Evolutionary conservation across 176 grass and related monocot species (phyloP), one percentile per base, ranked within the genome.

Genomic region (Musa acuminata): DNA sequence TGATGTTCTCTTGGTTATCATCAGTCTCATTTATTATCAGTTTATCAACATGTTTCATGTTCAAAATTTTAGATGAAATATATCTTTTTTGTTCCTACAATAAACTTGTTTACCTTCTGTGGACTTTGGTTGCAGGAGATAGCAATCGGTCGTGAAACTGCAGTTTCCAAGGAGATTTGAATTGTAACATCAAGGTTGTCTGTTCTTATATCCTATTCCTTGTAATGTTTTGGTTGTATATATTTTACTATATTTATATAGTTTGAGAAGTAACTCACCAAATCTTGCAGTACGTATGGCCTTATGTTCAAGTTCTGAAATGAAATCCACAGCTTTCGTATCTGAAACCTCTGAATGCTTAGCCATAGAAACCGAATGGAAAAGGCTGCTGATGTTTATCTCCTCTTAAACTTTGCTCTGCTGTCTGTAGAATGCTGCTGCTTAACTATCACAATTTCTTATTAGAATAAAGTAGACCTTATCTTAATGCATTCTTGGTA

Each of bases 121-220:
- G 75, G 14, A 43, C 20, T 54, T 78, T 65, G 52, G 81, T 57
- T 72, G 80, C 60, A 96, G 89, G 87, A 92, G 78, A 87, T 80
- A n/a, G 58, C 72, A 16, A 60, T 81, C 49, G 81, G 87, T 6
- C 35, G 64, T 55, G 85, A 96, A 72, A 68, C 76, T 67, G 69
- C 73, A 29, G 75, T 84, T 53, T 49, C 43, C 13, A 70, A 79
- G 20, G 63, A 51, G 25, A 71, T 63, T 19, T 73, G 72, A 72
- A 62, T 13, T 35, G 10, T 68, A 7, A 60, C 57, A n/a, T 60
- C 13, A 57, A 57, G 55, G 17, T 57, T 12, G 55, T 57, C 57
- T 21, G 57, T 19, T 17, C 57, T 16, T 43, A 43, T 6, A 43
- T 43, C 35, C 35, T 43, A 43, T n/a, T 60, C 57, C 57, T n/a